These are phyloP conservation scores for Ganoderma multipileum DNA, from an alignment of 1,284 basidiomycete genomes.

Conservation along the genomic window DNA sequence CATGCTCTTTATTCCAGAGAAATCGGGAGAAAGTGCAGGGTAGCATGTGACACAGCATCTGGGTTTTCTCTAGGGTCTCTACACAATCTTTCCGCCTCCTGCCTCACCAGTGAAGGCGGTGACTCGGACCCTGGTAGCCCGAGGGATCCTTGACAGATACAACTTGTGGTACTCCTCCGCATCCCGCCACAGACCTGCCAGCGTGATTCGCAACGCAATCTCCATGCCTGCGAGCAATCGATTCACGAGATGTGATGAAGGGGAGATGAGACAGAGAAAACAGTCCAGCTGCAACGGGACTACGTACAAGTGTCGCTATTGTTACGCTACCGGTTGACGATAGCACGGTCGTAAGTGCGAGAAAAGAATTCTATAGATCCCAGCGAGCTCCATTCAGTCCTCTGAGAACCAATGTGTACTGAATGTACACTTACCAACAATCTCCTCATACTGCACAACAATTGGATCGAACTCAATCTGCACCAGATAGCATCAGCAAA, in stretches of 20 bases:
- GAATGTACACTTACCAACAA: constrained; percentile 66
- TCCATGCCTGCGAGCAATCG: constrained; percentile 48
- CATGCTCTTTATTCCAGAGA: too few relatives aligned
- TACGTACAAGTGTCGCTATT: constrained; percentile 81
- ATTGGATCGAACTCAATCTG: constrained; percentile 87
- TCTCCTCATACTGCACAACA: constrained; percentile 80
- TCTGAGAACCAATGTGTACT: not conserved
- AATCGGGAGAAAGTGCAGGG: not conserved
- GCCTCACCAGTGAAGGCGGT: constrained; percentile 56
- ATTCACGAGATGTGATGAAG: constrained; percentile 56
- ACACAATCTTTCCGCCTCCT: too few relatives aligned
- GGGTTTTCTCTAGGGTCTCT: not conserved
- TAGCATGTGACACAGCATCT: not conserved
- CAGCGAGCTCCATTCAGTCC: not conserved
- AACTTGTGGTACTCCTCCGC: constrained; percentile 89
- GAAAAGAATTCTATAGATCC: constrained; percentile 68
- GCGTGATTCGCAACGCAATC: constrained; percentile 80
- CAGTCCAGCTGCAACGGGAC: not conserved
- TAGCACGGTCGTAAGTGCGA: constrained; percentile 96
- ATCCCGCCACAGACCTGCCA: constrained; percentile 80
- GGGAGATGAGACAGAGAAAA: not conserved
- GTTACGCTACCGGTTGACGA: constrained; percentile 77
- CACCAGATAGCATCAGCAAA: too few relatives aligned
- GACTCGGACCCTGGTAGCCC: constrained; percentile 62
- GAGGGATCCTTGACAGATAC: constrained; percentile 69